Conservation (phyloP, 2,329 filamentous ascomycete species). For the Esteya vermicola region DNA sequence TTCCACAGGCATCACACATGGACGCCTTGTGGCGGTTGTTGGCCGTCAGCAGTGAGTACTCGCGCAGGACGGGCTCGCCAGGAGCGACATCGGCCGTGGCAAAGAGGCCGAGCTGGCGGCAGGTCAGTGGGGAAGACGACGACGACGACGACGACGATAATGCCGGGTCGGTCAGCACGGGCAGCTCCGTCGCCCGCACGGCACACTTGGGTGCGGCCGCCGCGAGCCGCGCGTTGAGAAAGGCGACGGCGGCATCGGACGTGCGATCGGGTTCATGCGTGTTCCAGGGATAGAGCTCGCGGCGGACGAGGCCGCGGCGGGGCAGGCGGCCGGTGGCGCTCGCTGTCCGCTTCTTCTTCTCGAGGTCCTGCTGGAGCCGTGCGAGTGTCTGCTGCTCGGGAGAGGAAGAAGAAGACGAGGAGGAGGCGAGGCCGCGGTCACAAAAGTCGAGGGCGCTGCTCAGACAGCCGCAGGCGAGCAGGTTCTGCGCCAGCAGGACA, state of each 20-base stretch:
- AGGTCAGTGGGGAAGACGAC: slow-evolving; percentile 34
- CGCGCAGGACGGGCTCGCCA: slow-evolving; percentile 62
- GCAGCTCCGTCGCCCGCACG: slow-evolving; percentile 62
- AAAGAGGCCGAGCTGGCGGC: slow-evolving; percentile 78
- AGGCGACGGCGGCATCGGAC: slow-evolving; percentile 50
- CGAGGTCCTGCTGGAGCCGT: too few species aligned
- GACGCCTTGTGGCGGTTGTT: slow-evolving; percentile 79
- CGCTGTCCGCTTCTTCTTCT: slow-evolving; percentile 34
- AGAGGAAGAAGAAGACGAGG: too few species aligned
- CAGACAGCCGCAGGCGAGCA: slow-evolving; percentile 52
- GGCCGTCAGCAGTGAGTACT: slow-evolving; percentile 76
- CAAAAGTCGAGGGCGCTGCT: slow-evolving; percentile 55
- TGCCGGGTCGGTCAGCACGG: too few species aligned
- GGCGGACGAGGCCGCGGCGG: slow-evolving; percentile 54
- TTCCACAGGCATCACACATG: slow-evolving; percentile 80
- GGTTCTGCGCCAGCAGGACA: slow-evolving; percentile 41
- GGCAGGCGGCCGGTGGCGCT: slow-evolving; percentile 42
- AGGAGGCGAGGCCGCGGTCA: slow-evolving; percentile 40
- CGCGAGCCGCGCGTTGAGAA: slow-evolving; percentile 57
- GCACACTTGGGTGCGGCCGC: slow-evolving; percentile 68
- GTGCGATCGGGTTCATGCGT: slow-evolving; percentile 55
- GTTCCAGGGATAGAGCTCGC: slow-evolving; percentile 60
- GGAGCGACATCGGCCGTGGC: slow-evolving; percentile 67
- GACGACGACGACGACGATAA: too few species aligned
- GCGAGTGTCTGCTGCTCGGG: too few species aligned